Evolutionary conservation across 345 rosid species (phyloP).

Genomic region (Sisymbrium altissimum): DNA sequence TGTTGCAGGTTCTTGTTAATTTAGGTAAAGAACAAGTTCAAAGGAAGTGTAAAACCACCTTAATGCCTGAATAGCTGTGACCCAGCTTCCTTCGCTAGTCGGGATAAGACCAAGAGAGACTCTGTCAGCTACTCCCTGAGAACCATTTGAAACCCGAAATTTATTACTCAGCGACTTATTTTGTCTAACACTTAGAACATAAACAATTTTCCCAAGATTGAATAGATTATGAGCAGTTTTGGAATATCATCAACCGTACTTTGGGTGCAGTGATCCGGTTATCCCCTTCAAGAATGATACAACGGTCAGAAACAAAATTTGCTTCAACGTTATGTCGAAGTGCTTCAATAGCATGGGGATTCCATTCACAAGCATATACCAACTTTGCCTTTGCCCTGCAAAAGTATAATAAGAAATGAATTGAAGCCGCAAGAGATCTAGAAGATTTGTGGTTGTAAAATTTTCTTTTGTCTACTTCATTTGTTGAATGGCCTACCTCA

Average conservation of each 20-base stretch:
- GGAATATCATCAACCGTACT: slow-evolving; percentile 38
- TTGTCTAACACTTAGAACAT: not conserved
- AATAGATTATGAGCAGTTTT: slow-evolving; percentile 3
- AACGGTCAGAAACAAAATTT: slow-evolving; percentile 72
- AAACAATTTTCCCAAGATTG: not conserved
- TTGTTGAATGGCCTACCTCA: slow-evolving; percentile 51
- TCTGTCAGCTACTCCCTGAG: slow-evolving; percentile 84
- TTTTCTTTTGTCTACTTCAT: not conserved
- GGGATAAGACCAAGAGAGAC: slow-evolving; percentile 94
- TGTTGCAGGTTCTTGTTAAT: not conserved
- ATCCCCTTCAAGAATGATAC: slow-evolving; percentile 86
- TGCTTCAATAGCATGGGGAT: slow-evolving; percentile 83
- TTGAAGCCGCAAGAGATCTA: not conserved
- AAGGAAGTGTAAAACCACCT: slow-evolving; percentile 45
- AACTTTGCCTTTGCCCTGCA: slow-evolving; percentile 79
- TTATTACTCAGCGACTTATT: not conserved
- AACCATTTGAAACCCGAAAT: slow-evolving; percentile 4
- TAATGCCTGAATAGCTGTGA: slow-evolving; percentile 76
- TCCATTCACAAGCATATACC: slow-evolving; percentile 97
- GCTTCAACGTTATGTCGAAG: slow-evolving; percentile 60
- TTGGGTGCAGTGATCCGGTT: slow-evolving; percentile 69
- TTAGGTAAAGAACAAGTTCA: not conserved
- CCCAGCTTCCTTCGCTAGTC: slow-evolving; percentile 85
- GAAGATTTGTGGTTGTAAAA: not conserved
- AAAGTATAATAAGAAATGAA: slow-evolving; percentile 11